A percentile compares a stretch with the other conserved stretches of the same genome.
Evolutionary conservation across 805 yeast genomes (phyloP).

Genomic region (Kazachstania africana): DNA sequence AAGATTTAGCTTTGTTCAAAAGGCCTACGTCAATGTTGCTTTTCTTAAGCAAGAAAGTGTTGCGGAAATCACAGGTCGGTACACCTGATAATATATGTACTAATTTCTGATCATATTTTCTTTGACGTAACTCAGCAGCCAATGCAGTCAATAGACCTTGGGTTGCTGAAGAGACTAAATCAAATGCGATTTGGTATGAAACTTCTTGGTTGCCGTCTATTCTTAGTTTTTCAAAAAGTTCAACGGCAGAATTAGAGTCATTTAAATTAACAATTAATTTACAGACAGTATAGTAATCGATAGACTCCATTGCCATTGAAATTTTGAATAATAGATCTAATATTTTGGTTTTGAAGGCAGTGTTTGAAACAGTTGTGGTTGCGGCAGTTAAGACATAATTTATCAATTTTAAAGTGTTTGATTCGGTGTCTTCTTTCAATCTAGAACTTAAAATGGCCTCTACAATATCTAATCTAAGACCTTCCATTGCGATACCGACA

Average conservation of each 20-base stretch:
- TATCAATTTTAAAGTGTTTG: conserved; percentile 41
- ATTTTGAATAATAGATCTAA: conserved; percentile 52
- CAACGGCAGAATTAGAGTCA: conserved; percentile 57
- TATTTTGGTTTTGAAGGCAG: conserved; percentile 53
- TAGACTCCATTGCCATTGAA: conserved; percentile 43
- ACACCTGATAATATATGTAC: conserved; percentile 74
- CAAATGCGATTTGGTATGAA: conserved; percentile 92
- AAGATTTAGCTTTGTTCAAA: conserved; percentile 67
- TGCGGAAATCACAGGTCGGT: conserved; percentile 86
- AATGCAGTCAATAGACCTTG: conserved; percentile 70
- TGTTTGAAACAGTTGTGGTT: conserved; percentile 52
- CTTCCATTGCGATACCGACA: conserved; percentile 82
- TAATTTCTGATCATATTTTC: conserved; percentile 32
- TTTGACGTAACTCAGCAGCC: conserved; percentile 29
- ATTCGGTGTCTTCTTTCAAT: conserved; percentile 34
- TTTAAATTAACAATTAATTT: conserved; percentile 84
- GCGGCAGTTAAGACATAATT: conserved; percentile 69
- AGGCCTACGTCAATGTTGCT: conserved; percentile 78
- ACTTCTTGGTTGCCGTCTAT: conserved; percentile 37
- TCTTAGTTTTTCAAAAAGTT: conserved; percentile 47
- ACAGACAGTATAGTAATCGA: conserved; percentile 75
- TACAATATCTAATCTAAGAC: conserved; percentile 74
- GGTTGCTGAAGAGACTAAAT: conserved; percentile 80
- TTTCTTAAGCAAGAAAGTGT: conserved; percentile 77
- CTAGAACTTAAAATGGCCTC: conserved; percentile 40